Evolutionary conservation across 176 grass and related monocot genomes (phyloP).

Genomic region (Secale cereale): DNA sequence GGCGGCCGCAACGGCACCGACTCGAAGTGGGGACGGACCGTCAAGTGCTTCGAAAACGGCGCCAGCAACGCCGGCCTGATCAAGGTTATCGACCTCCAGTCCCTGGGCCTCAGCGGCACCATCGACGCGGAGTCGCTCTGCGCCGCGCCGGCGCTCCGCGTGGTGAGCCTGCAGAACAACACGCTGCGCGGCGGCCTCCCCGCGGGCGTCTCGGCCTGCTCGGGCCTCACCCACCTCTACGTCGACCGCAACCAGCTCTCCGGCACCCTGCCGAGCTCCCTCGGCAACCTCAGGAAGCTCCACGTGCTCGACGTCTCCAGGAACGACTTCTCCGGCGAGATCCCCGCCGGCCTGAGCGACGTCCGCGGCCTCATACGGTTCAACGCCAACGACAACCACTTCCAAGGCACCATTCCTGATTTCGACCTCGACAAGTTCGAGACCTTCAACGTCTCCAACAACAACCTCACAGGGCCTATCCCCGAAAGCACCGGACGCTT

Average conservation of each 20-base stretch:
- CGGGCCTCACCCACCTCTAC: slow-evolving; percentile 4
- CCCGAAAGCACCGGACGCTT: neutral
- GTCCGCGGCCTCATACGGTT: neutral
- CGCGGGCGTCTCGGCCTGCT: slow-evolving; percentile 22
- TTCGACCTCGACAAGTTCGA: slow-evolving; percentile 2
- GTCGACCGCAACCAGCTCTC: slow-evolving; percentile 29
- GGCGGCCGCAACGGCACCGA: neutral
- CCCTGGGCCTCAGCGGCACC: slow-evolving; percentile 15
- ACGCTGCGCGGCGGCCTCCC: slow-evolving; percentile 26
- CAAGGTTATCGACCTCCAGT: neutral
- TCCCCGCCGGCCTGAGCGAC: slow-evolving; percentile 10
- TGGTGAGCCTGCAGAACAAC: slow-evolving; percentile 23
- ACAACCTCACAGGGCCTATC: slow-evolving; percentile 43
- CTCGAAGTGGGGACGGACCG: neutral
- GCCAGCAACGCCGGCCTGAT: neutral
- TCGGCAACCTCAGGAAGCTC: slow-evolving; percentile 4
- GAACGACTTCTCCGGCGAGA: slow-evolving; percentile 52
- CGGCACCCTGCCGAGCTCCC: slow-evolving; percentile 33
- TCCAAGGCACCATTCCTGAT: slow-evolving; percentile 41
- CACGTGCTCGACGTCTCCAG: slow-evolving; percentile 18
- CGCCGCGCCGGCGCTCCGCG: slow-evolving; percentile 2
- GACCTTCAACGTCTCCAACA: slow-evolving; percentile 33
- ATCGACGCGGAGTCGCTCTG: slow-evolving; percentile 42
- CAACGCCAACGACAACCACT: slow-evolving; percentile 28
- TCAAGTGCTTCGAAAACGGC: neutral